Conservation (phyloP, 2,329 filamentous ascomycete genomes). For the Fonsecaea multimorphosa region DNA sequence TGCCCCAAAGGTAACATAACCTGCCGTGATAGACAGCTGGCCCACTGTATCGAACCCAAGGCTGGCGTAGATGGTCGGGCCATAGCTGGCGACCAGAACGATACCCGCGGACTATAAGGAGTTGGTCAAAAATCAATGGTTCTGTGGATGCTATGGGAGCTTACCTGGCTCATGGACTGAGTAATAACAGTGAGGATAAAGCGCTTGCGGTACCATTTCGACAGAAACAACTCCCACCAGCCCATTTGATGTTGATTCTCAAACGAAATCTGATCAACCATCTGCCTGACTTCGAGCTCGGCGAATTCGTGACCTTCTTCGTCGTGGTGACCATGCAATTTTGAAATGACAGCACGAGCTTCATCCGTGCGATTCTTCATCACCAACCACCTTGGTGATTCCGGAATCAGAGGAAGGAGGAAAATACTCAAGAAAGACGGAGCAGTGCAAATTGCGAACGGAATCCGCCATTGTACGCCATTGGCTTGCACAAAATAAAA, state of each 20-base stretch:
- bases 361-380: slow-evolving; percentile 36
- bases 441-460: slow-evolving; percentile 12
- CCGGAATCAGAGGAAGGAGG: slow-evolving; percentile 31
- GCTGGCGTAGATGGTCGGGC: slow-evolving; percentile 51
- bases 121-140: neutral
- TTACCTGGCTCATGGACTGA: slow-evolving; percentile 4
- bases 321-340: slow-evolving; percentile 33
- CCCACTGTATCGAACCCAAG: slow-evolving; percentile 50
- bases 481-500: slow-evolving; percentile 37
- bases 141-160: neutral
- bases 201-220: slow-evolving; percentile 5
- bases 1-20: slow-evolving; percentile 12
- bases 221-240: neutral
- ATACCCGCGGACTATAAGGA: slow-evolving; percentile 47
- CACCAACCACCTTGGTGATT: slow-evolving; percentile 42
- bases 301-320: neutral
- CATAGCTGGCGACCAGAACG: slow-evolving; percentile 55
- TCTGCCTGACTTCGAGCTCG: slow-evolving; percentile 6
- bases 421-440: slow-evolving; percentile 6
- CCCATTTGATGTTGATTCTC: slow-evolving; percentile 1
- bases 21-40: slow-evolving; percentile 16
- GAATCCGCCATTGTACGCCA: slow-evolving; percentile 40
- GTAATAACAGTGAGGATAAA: neutral
- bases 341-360: slow-evolving; percentile 35
- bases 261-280: neutral